Conservation (phyloP, 2,329 filamentous ascomycete species). For the Phyllosticta citrichinensis region DNA sequence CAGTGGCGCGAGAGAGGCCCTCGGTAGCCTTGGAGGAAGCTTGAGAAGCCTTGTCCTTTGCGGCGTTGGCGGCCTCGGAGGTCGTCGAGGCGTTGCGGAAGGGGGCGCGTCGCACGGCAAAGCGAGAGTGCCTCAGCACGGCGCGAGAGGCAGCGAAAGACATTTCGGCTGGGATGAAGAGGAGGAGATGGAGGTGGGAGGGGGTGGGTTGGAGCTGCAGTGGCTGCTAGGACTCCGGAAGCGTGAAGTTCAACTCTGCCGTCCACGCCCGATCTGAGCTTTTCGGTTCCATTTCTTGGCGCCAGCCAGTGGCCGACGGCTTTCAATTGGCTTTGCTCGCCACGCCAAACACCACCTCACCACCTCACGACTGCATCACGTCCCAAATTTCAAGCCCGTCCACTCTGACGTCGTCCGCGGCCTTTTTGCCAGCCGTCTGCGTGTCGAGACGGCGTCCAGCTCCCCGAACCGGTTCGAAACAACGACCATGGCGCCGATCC, state of each 20-base stretch:
- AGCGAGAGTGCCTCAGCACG: conserved; percentile 35
- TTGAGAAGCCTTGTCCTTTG: conserved; percentile 35
- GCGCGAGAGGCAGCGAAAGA: conserved; percentile 37
- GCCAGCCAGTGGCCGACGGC: too few relatives aligned
- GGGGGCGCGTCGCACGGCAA: conserved; percentile 32
- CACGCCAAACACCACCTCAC: background rate
- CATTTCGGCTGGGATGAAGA: conserved; percentile 29
- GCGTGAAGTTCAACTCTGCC: conserved; percentile 8
- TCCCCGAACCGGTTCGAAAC: too few relatives aligned
- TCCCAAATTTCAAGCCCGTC: background rate
- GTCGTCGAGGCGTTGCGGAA: conserved; percentile 41
- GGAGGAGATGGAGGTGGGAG: conserved; percentile 13
- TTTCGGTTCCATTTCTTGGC: background rate
- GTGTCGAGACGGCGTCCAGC: background rate
- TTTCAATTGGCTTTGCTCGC: too few relatives aligned
- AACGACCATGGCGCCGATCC: background rate
- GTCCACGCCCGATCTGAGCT: conserved; percentile 4
- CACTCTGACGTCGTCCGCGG: too few relatives aligned
- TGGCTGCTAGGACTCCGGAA: conserved; percentile 6
- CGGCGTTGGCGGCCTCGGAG: conserved; percentile 35
- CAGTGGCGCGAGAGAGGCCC: conserved; percentile 71
- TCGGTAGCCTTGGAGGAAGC: conserved; percentile 58
- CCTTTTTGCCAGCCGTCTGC: too few relatives aligned
- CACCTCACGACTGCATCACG: background rate
- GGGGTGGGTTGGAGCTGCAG: background rate